Conservation (phyloP, 768 basidiomycete genomes). For the Serpula lacrymans region DNA sequence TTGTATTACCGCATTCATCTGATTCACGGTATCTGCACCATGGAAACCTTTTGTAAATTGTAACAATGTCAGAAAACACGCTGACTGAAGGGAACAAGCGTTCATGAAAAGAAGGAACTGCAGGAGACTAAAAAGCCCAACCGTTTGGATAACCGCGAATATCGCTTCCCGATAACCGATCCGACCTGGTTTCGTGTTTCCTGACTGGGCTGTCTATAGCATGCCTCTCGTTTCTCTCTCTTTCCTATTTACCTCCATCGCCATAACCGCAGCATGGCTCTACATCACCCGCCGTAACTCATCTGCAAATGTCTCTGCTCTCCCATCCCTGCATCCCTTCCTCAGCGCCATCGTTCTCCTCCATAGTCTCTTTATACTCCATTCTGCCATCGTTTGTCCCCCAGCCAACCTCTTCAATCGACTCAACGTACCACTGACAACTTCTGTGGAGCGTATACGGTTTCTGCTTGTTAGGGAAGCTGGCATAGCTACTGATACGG, state of each 20-base stretch:
- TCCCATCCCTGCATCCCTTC: constrained; percentile 15
- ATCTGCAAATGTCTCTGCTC: constrained; percentile 9
- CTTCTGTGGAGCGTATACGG: constrained; percentile 50
- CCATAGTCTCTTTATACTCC: constrained; percentile 50
- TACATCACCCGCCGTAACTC: constrained; percentile 4
- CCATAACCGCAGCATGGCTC: constrained; percentile 12
- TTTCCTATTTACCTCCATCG: constrained; percentile 3
- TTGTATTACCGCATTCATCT: no score
- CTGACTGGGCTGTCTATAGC: no score
- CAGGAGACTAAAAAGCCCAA: no score
- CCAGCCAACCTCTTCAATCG: constrained; percentile 62
- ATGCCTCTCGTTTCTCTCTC: no score
- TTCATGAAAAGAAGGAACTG: no score
- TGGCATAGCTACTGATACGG: constrained; percentile 27
- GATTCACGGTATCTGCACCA: no score
- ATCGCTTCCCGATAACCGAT: no score
- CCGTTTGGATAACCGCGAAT: no score
- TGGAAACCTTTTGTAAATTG: no score
- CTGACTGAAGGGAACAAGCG: no score
- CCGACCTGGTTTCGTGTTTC: no score
- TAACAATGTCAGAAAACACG: no score
- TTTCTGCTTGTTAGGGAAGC: constrained; percentile 41
- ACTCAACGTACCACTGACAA: constrained; percentile 52
- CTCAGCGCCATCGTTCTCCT: constrained; percentile 40
- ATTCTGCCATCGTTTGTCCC: constrained; percentile 41